Base-by-base conservation (phyloP, 1,284 basidiomycete genomes). In the Porogramme epimiltina region DNA sequence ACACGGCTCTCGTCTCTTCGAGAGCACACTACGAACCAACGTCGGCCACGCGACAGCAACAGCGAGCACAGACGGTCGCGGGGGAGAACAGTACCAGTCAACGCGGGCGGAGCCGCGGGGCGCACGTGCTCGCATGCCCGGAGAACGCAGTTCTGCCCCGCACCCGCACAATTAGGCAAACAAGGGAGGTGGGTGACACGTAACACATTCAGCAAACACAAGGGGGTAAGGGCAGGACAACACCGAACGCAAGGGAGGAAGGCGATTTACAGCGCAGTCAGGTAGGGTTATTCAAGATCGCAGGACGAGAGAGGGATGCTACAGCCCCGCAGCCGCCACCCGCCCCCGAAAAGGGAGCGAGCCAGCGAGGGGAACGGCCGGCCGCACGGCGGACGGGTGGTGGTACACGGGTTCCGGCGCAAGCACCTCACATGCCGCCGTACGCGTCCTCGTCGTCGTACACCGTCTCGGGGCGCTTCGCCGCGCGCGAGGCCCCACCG, bases 361-460 rank as follows among this genome's bases (percentile, higher is more conserved):
- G 19, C 36, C 18, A 19, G n/a, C 37, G 40, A 33, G 41, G 19
- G 39, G 44, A 46, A 10, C 47, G 15, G 36, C 34, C 34, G 34
- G 34, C 13, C 28, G 46, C 3, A 25, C 15, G 44, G 46, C 25
- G 51, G 24, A 46, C n/a, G 41, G 44, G 46, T 59, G 57, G 33
- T 59, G 51, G 46, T 60, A 59, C 57, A 55, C 41, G 34, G 3
- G 10, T 36, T 5, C 23, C 15, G 8, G 28, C 28, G 6, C 16
- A 16, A 18, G 13, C 24, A 18, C 52, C 38, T 74, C 69, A 86
- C 63, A 87, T 77, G 31, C 85, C 85, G 26, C 75, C 81, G 58
- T 87, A 87, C 36, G 79, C 83, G 55, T 87, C 85, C n/a, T 80
- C 78, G 28, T 78, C 76, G 58, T 81, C 75, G 58, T 85, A 85